Base-by-base conservation (phyloP, 2,329 filamentous ascomycete species). In the Colletotrichum camelliae region DNA sequence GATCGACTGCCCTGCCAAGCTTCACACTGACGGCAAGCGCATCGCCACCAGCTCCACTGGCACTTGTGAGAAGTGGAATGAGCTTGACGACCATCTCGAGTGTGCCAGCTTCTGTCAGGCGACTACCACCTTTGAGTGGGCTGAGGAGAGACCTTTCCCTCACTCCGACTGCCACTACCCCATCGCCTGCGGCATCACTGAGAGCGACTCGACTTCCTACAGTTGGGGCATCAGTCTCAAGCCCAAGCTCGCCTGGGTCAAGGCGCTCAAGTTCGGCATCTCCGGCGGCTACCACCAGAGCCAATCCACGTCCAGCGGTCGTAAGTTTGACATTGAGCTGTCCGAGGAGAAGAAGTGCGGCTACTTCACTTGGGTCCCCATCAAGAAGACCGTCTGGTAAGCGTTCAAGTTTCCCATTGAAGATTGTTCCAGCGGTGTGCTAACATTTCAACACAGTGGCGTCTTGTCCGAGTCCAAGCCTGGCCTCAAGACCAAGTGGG, bases 81-180 rank as follows among this genome's bases (percentile, higher is more conserved):
- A 7, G 16, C 7, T 21, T 2, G 27, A 61, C 12, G 18, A 48
- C 8, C 37, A 31, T 13, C 37, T 70, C 9, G 60, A 72, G 15
- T 74, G 72, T 58, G 57, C 57, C 15, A 39, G 27, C 21, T 69
- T 74, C 52, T 70, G 72, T 24, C 67, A 70, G 27, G 29, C n/a
- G 1, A 13, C 18, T 8, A 74, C 71, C 24, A 81, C 82, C 2
- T 86, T 79, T 24, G 70, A 77, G 13, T 79, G 72, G 69, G 77
- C 71, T 79, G 43, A 84, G 37, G 33, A 86, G 31, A 48, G 84
- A 82, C 84, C 84, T 81, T 75, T 85, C 81, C 82, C 70, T 81
- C 79, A 72, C 82, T 85, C 61, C 80, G 81, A 77, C 79, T 83
- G 70, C 79, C 82, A 77, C 81, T 81, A 4, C 81, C 83, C 84